Evolutionary conservation across 2,329 filamentous ascomycete genomes (phyloP).

Genomic region (Zalaria sp.): DNA sequence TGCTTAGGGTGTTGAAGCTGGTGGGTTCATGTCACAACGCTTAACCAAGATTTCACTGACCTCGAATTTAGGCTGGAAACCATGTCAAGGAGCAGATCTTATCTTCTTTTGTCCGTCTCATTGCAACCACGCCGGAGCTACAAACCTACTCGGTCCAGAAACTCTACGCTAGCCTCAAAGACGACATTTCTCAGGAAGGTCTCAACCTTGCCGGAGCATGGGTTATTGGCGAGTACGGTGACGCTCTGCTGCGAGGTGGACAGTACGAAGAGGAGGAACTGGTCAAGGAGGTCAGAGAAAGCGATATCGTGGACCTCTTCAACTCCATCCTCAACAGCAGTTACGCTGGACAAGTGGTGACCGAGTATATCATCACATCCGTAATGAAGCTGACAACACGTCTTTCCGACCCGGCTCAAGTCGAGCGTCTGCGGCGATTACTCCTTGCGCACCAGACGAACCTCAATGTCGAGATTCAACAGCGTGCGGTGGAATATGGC

Average conservation of each 20-base stretch:
- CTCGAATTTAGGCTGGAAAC: slow-evolving; percentile 52
- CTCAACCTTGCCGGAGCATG: slow-evolving; percentile 85
- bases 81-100: slow-evolving; percentile 97
- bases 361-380: slow-evolving; percentile 90
- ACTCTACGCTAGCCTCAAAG: slow-evolving; percentile 77
- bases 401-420: slow-evolving; percentile 67
- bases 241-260: slow-evolving; percentile 74
- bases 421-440: slow-evolving; percentile 71
- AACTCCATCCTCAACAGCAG: slow-evolving; percentile 84
- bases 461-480: slow-evolving; percentile 88
- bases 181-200: slow-evolving; percentile 95
- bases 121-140: slow-evolving; percentile 84
- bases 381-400: slow-evolving; percentile 90
- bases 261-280: slow-evolving; percentile 91
- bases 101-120: slow-evolving; percentile 88
- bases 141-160: slow-evolving; percentile 97
- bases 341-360: slow-evolving; percentile 80
- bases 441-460: slow-evolving; percentile 69
- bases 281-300: slow-evolving; percentile 68
- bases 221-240: slow-evolving; percentile 96
- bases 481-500: slow-evolving; percentile 85
- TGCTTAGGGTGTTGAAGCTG: slow-evolving; percentile 82
- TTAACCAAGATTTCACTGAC: background rate
- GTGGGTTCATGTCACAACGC: slow-evolving; percentile 11
- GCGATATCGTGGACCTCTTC: slow-evolving; percentile 87